A percentile compares a stretch with the other conserved stretches of the same genome.
Conservation (phyloP, 371 early-diverging fungal species). For the Mucor indicus region DNA sequence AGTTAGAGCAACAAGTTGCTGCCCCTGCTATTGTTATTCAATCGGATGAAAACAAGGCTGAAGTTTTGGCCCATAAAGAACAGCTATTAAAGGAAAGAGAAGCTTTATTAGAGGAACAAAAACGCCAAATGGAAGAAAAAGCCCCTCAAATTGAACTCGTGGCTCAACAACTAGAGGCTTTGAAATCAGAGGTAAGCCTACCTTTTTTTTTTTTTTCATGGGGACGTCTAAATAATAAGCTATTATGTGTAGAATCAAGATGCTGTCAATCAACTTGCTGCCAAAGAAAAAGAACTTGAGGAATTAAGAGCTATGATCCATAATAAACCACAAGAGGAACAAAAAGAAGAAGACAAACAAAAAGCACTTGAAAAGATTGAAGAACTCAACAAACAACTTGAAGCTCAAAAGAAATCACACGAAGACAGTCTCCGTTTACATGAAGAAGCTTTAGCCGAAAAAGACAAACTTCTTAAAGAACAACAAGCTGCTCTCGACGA, state of each 20-base stretch:
- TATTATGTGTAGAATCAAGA: conserved; percentile 33
- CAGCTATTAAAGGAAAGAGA: conserved; percentile 24
- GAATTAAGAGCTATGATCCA: conserved; percentile 22
- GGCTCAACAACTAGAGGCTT: conserved; percentile 29
- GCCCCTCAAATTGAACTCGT: conserved; percentile 24
- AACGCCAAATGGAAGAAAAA: conserved; percentile 19
- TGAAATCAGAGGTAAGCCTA: conserved; percentile 27
- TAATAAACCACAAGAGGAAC: conserved; percentile 11
- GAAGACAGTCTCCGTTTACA: conserved; percentile 40
- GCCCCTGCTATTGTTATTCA: conserved; percentile 17
- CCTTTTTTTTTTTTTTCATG: conserved; percentile 4
- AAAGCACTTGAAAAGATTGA: conserved; percentile 26
- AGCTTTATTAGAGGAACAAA: conserved; percentile 23
- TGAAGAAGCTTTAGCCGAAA: conserved; percentile 39
- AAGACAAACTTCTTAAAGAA: conserved; percentile 32
- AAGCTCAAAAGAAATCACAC: conserved; percentile 37
- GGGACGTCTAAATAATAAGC: background rate
- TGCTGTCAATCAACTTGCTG: conserved; percentile 32
- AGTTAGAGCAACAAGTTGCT: conserved; percentile 15
- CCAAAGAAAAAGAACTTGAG: conserved; percentile 42
- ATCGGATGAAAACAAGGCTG: conserved; percentile 12
- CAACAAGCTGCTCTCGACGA: conserved; percentile 26
- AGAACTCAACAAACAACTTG: conserved; percentile 32
- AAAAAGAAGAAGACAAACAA: conserved; percentile 22
- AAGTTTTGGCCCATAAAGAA: conserved; percentile 27